These are phyloP conservation scores for Arctium lappa DNA, from an alignment of 129 eudicot genomes.

Conservation along the genomic window DNA sequence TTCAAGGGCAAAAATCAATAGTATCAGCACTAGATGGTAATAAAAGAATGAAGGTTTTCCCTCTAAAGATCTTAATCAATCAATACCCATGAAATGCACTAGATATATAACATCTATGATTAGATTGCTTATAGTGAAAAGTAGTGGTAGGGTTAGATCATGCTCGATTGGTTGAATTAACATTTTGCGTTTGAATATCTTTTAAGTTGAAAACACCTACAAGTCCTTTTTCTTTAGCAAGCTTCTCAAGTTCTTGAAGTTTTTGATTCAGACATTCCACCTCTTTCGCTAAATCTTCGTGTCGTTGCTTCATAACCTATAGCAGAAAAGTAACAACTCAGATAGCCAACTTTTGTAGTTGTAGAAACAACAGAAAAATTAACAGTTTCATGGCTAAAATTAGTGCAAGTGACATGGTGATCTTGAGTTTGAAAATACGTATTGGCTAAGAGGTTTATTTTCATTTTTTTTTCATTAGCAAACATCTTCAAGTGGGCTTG, in stretches of 20 bases:
- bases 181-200: slow-evolving; percentile 33
- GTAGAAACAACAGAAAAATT: neutral
- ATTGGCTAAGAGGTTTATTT: no score
- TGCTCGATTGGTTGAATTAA: slow-evolving; percentile 39
- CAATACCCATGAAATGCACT: slow-evolving; percentile 14
- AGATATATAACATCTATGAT: neutral
- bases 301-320: slow-evolving; percentile 60
- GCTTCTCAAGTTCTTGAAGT: slow-evolving; percentile 66
- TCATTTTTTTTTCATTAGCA: no score
- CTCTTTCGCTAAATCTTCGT: slow-evolving; percentile 68
- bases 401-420: no score
- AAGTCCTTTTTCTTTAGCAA: slow-evolving; percentile 61
- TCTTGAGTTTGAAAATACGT: no score
- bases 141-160: slow-evolving; percentile 22
- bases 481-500: no score
- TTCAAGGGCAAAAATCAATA: slow-evolving; percentile 17
- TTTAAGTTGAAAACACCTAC: slow-evolving; percentile 63
- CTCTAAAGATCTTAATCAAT: neutral
- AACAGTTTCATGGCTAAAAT: neutral
- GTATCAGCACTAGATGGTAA: neutral
- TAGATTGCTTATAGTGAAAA: slow-evolving; percentile 12
- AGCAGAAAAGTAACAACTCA: neutral
- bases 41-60: slow-evolving; percentile 15
- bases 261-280: slow-evolving; percentile 56
- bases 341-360: neutral